phyloP scores from a whole-genome alignment of 371 early-diverging fungal genomes.

The Apophysomyces trapeziformis region DNA sequence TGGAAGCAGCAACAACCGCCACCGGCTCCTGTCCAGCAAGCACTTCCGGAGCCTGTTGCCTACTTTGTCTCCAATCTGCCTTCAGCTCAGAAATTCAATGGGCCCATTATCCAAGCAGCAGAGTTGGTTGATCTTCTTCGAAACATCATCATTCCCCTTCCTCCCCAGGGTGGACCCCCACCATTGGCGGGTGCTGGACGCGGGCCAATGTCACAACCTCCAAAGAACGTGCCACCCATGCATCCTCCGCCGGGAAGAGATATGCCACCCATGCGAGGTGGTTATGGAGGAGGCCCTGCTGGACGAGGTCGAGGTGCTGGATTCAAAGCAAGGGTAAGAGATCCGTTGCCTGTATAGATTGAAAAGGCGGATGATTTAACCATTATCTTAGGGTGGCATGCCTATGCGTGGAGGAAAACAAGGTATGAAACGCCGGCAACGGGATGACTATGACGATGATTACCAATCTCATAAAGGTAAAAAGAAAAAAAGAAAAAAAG shows the following conservation, averaged over 20 bases:
- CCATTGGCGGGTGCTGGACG: slow-evolving; percentile 22
- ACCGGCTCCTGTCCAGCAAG: slow-evolving; percentile 14
- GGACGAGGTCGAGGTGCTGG: slow-evolving; percentile 39
- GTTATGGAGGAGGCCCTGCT: slow-evolving; percentile 31
- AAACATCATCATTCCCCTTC: slow-evolving; percentile 48
- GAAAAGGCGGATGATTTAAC: background rate
- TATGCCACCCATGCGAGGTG: slow-evolving; percentile 28
- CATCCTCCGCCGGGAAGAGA: slow-evolving; percentile 25
- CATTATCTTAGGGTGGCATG: slow-evolving; percentile 19
- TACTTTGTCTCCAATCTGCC: slow-evolving; percentile 62
- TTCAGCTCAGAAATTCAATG: slow-evolving; percentile 55
- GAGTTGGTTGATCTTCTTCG: slow-evolving; percentile 59
- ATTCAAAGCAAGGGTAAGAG: slow-evolving; percentile 35
- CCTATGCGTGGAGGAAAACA: slow-evolving; percentile 35
- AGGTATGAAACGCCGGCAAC: slow-evolving; percentile 49
- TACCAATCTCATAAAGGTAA: slow-evolving; percentile 45
- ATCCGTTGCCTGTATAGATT: background rate
- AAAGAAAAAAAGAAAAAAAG: too few species aligned
- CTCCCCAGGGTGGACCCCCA: slow-evolving; percentile 30
- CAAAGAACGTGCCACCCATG: slow-evolving; percentile 30
- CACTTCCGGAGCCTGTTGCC: slow-evolving; percentile 62
- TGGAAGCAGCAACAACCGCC: slow-evolving; percentile 21
- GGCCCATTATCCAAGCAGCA: slow-evolving; percentile 51
- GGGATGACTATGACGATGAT: slow-evolving; percentile 62
- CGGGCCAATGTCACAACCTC: slow-evolving; percentile 17